These are phyloP conservation scores for Penicillium sp. DNA, from an alignment of 2,329 filamentous ascomycete species.

Conservation along the genomic window DNA sequence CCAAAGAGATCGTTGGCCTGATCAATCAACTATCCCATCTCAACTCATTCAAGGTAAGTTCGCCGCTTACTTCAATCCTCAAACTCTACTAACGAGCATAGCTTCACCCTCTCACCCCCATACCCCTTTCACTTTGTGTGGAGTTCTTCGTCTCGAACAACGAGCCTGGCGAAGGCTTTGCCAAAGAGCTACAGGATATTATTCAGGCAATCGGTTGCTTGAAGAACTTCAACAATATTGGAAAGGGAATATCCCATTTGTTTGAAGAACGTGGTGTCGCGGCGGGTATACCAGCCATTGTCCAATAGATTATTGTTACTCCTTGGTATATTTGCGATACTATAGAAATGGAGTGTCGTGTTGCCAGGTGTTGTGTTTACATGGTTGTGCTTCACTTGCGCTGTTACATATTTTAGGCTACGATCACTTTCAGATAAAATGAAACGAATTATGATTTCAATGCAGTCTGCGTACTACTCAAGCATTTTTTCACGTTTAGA, in stretches of 20 bases:
- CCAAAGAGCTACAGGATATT: neutral
- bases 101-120: neutral
- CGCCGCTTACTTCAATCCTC: neutral
- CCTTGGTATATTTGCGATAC: no score
- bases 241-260: neutral
- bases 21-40: neutral
- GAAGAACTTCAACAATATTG: neutral
- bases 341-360: no score
- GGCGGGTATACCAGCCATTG: neutral
- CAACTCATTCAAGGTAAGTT: neutral
- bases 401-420: no score
- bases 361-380: no score
- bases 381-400: no score
- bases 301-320: neutral
- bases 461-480: no score
- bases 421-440: no score
- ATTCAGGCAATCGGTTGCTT: neutral
- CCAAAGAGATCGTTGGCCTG: neutral
- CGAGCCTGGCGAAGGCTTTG: neutral
- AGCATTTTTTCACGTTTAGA: no score
- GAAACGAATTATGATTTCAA: no score
- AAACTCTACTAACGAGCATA: neutral
- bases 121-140: neutral
- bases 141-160: neutral
- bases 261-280: neutral